Evolutionary conservation across 805 yeast species (phyloP).

Genomic region (Deakozyma indianensis): DNA sequence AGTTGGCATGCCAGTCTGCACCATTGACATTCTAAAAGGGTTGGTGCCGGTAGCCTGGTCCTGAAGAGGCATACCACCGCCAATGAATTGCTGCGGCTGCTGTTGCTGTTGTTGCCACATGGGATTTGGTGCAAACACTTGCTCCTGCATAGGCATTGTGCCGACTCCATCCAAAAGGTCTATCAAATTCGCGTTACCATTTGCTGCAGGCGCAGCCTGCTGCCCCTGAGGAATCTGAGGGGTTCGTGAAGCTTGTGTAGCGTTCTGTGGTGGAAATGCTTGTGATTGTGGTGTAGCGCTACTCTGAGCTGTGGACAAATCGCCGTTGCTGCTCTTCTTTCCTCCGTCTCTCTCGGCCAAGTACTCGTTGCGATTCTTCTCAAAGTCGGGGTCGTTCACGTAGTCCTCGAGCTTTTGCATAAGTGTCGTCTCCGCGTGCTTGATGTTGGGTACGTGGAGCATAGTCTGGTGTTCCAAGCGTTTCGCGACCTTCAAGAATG

Average conservation of each 20-base stretch:
- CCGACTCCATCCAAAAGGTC: slow-evolving; percentile 49
- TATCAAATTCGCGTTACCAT: slow-evolving; percentile 68
- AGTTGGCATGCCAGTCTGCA: slow-evolving; percentile 9
- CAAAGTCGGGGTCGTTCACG: slow-evolving; percentile 74
- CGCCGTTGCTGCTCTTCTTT: slow-evolving; percentile 1
- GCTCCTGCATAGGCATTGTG: slow-evolving; percentile 5
- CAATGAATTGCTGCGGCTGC: slow-evolving; percentile 12
- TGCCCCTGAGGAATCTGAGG: neutral
- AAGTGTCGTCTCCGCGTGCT: slow-evolving; percentile 92
- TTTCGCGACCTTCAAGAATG: slow-evolving; percentile 78
- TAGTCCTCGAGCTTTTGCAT: slow-evolving; percentile 81
- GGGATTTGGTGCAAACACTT: slow-evolving; percentile 1
- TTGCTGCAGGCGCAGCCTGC: slow-evolving; percentile 3
- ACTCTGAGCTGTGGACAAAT: neutral
- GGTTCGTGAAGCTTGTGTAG: slow-evolving; percentile 4
- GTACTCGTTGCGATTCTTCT: slow-evolving; percentile 62
- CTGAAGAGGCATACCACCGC: slow-evolving; percentile 10
- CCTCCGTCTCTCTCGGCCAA: slow-evolving; percentile 36
- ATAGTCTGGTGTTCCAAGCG: slow-evolving; percentile 77
- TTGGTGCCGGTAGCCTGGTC: slow-evolving; percentile 12
- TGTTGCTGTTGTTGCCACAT: slow-evolving; percentile 6
- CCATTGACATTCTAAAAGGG: slow-evolving; percentile 14
- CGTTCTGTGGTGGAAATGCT: slow-evolving; percentile 4
- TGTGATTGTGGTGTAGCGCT: slow-evolving; percentile 4
- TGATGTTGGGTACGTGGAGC: slow-evolving; percentile 85